Evolutionary conservation across 2,329 filamentous ascomycete genomes (phyloP), one percentile per base, ranked within the genome.

Genomic region (Ceratocystis destructans): DNA sequence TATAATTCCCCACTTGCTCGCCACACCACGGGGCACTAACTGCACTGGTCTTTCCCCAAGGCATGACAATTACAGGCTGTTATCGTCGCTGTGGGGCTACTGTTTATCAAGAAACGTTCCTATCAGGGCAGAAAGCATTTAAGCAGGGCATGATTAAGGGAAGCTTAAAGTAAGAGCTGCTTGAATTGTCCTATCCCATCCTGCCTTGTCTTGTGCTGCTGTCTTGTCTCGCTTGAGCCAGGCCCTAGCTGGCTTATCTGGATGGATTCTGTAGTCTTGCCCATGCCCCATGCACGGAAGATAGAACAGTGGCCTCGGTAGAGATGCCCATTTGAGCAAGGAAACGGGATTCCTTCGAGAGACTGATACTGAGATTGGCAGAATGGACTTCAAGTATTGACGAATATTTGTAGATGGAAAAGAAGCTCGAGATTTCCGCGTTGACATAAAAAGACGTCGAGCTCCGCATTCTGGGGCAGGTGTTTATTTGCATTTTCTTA

Each of bases 261-360:
- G 25, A 25, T 25, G 25, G 20, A 28, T 41, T 41, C 37, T 41
- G 37, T 41, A 37, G 33, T 37, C 8, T 37, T 37, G 33, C 33
- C 33, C 48, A 15, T 53, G 48, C 5, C n/a, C n/a, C 20, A 59
- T 8, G 25, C 55, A 37, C 12, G 17, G 28, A 37, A 59, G 55
- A 20, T 59, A 37, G 12, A 59, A 25, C 55, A 25, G 55, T 33
- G 55, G 7, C 3, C 28, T 59, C 55, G 55, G 55, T 37, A 59
- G 25, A 59, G 28, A 37, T 59, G 28, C 55, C 55, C 25, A 8
- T 59, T 59, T 37, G 55, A 59, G 55, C 55, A 31, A 37, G 55
- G 37, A 33, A 7, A 37, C 55, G 55, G 55, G 55, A 59, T 59
- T 59, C 55, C 55, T 59, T 59, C 55, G 55, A 10, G 20, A 25